Evolutionary conservation across 163 green algal species (phyloP).

Genomic region (Volvox carteri): DNA sequence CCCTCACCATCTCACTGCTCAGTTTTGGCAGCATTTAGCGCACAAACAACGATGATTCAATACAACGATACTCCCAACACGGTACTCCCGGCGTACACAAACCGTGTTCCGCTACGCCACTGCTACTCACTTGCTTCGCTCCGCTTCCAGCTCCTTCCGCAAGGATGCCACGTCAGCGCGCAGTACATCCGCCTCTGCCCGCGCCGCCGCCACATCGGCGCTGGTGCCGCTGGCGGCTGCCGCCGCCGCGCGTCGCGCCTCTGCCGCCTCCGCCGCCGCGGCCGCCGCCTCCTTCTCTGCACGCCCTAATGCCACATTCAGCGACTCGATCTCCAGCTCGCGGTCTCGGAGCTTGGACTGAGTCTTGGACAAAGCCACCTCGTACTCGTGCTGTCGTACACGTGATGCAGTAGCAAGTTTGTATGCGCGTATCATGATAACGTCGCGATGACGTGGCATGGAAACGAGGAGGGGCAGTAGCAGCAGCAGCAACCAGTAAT

Average conservation of each 20-base stretch:
- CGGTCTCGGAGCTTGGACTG: constrained; percentile 45
- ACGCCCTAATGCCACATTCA: neutral
- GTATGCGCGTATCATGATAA: too few relatives aligned
- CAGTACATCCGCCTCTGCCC: constrained; percentile 59
- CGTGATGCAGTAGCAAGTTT: too few relatives aligned
- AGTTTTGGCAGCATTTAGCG: too few relatives aligned
- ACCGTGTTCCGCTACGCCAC: too few relatives aligned
- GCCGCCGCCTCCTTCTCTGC: constrained; percentile 55
- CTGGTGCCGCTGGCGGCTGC: constrained; percentile 42
- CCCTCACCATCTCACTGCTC: too few relatives aligned
- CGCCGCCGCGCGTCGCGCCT: constrained; percentile 30
- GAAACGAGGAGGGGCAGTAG: neutral
- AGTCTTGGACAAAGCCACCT: constrained; percentile 31
- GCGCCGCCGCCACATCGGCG: constrained; percentile 57
- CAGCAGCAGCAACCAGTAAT: too few relatives aligned
- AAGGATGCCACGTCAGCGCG: constrained; percentile 47
- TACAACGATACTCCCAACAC: too few relatives aligned
- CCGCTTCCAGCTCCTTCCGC: constrained; percentile 53
- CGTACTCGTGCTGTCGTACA: constrained; percentile 43
- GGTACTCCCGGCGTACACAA: too few relatives aligned
- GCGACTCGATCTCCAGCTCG: constrained; percentile 57
- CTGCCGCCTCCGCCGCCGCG: constrained; percentile 52
- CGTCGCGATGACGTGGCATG: neutral
- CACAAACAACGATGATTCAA: too few relatives aligned
- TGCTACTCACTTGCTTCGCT: constrained; percentile 59